Evolutionary conservation across 2,329 filamentous ascomycete species (phyloP), one percentile per base, ranked within the genome.

Genomic region (Exophiala sp.): DNA sequence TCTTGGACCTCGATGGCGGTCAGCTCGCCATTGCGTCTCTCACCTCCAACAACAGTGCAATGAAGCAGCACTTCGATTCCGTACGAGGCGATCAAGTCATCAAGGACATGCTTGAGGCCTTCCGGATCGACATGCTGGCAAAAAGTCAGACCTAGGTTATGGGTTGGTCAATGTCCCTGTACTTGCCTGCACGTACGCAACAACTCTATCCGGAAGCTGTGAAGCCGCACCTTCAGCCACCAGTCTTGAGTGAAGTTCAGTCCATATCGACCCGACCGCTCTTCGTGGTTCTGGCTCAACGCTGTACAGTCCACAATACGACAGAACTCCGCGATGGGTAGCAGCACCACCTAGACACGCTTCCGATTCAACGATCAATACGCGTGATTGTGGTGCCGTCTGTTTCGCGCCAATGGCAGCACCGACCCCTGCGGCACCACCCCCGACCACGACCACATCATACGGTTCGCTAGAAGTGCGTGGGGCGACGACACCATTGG

Each of bases 381-480:
- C 43, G 4, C 40, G 12, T 7, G 50, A 38, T 8, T 32, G 10
- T 14, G 50, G 50, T 5, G 42, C 41, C 5, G 42, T 20, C n/a
- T 52, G 50, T 36, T 34, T 46, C 9, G 50, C 50, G 3, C 50
- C 50, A n/a, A 54, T 54, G n/a, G 51, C 51, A 18, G 51, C 45
- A 34, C 50, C 50, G n/a, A 53, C 48, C 5, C 50, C 50, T 12
- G 50, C 50, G 20, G 43, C 43, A 14, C 50, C 50, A 18, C 51
- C 45, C 18, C 51, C 45, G 16, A 54, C 51, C 14, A 54, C 44
- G 33, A 54, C 36, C 16, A 54, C 51, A 54, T 54, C 45, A 34
- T 49, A 54, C 14, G 29, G 16, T 36, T 18, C 16, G 16, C 16
- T 18, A 18, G 16, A 18, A 18, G 16, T 18, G 16, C 16, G 16